Evolutionary conservation across 371 early-diverging fungal genomes (phyloP), one percentile per base, ranked within the genome.

Genomic region (Mortierella sp.): DNA sequence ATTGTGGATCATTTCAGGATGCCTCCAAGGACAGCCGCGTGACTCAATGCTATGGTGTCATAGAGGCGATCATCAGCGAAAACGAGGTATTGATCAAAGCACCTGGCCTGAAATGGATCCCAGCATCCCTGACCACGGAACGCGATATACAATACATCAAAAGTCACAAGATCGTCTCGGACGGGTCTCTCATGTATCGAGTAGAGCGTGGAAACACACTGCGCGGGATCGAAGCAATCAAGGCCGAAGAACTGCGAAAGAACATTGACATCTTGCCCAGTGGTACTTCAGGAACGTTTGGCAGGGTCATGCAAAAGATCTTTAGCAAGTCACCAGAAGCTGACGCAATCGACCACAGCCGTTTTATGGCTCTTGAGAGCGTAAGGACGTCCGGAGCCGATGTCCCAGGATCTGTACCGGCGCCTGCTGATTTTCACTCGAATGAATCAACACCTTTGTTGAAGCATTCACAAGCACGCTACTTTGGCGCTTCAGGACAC

Each of bases 71-170:
- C 46, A 24, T 74, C 39, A 56, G 42, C 38, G 68, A 73, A 16
- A 51, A 73, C 53, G 52, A 62, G n/a, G 72, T 71, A 13, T 19
- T 28, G 18, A 50, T 81, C 55, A 79, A 81, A 42, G 58, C 64
- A 0, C 81, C 81, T 14, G 81, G 81, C 8, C 61, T 81, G 46
- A 81, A 71, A 54, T 79, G 81, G 81, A 55, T 72, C 21, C 78
- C 72, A 10, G 70, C 63, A 27, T 45, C 78, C 7, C 50, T 66
- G 23, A 66, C 67, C 16, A 66, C 78, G 2, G 78, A 76, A 30
- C 66, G 66, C 28, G 78, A 76, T 41, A 76, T 65, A 30, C 54
- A 49, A 8, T 76, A 76, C 24, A 59, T 72, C 30, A 79, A 80
- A 43, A 66, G 60, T 2, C 79, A 58, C 60, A 70, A 79, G 45